Evolutionary conservation across 1,284 basidiomycete species (phyloP), one percentile per base, ranked within the genome.

Genomic region (Crepidotus sp.): DNA sequence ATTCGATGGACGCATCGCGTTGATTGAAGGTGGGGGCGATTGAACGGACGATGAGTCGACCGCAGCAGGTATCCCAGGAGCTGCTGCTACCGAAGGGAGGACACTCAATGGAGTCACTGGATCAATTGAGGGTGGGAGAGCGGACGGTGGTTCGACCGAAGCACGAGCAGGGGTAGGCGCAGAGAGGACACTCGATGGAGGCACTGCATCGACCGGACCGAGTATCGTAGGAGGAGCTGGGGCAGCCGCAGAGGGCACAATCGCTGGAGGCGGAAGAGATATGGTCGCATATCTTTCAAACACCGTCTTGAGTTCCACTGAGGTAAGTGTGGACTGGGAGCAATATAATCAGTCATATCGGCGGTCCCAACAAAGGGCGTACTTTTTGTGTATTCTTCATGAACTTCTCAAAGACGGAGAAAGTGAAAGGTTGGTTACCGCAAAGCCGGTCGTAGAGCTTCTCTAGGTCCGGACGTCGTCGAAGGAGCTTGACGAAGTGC

Each of bases 401-500:
- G 55, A 93, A 91, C 18, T 57, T 58, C 43, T 73, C 69, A 55
- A 92, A 91, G 0, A 69, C 67, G 0, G 53, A 42, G 45, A 76
- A 76, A 49, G 75, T 68, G 44, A 92, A 59, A 55, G 4, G 66
- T 70, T 61, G 64, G 3, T 57, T 58, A 0, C 55, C 58, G 18
- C 69, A 62, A 7, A 87, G 59, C 42, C 70, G 71, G 54, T 74
- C 72, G 60, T 80, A 83, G 1, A 93, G 59, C 1, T 66, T 57
- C 40, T 86, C 80, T 2, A 98, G 65, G 52, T 98, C 95, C 0
- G 83, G 80, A 15, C 94, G 74, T 1, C 76, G 71, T 59, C 95
- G 95, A 42, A 96, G 71, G 6, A 85, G 67, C 58, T 84, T 86
- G 53, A 97, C 88, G 51, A 98, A 93, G 11, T 69, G 68, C 51